A percentile compares a stretch with the other conserved stretches of the same genome.
phyloP scores from a whole-genome alignment of 1,139 yeast genomes.

The Diutina pseudorugosa region DNA sequence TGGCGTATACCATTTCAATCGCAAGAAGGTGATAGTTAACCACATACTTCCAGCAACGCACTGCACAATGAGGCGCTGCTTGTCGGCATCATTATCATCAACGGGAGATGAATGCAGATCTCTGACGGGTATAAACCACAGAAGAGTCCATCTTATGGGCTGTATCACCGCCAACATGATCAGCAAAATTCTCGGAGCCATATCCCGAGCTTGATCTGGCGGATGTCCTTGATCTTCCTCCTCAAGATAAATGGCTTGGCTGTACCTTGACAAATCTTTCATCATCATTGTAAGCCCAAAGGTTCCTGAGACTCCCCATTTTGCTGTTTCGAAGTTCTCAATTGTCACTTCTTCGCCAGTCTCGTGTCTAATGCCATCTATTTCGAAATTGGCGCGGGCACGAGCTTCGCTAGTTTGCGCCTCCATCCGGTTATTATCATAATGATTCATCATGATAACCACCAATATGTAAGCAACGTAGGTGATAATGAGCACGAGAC shows the following conservation, averaged over 20 bases:
- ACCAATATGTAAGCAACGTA: constrained; percentile 43
- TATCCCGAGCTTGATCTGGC: neutral
- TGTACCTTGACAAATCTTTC: constrained; percentile 20
- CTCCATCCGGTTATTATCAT: neutral
- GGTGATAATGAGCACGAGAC: constrained; percentile 34
- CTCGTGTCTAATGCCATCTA: constrained; percentile 1
- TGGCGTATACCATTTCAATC: neutral
- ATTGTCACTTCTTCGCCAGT: neutral
- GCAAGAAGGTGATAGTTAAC: neutral
- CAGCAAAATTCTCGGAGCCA: neutral
- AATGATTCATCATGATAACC: constrained; percentile 10
- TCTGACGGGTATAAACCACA: neutral
- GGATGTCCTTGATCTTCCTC: neutral
- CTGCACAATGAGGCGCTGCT: neutral
- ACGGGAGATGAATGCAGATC: neutral
- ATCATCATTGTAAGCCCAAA: constrained; percentile 25
- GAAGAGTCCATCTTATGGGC: neutral
- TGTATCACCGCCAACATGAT: neutral
- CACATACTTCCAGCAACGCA: neutral
- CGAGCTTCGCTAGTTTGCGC: constrained; percentile 14
- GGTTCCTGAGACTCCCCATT: constrained; percentile 11
- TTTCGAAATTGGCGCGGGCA: constrained; percentile 16
- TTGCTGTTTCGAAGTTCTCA: neutral
- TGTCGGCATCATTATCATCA: neutral
- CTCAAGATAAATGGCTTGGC: neutral